Percentiles rank a stretch among this genome's conserved stretches.
These are phyloP conservation scores for Aureobasidium sp. DNA, from an alignment of 2,329 filamentous ascomycete species.

Conservation along the genomic window DNA sequence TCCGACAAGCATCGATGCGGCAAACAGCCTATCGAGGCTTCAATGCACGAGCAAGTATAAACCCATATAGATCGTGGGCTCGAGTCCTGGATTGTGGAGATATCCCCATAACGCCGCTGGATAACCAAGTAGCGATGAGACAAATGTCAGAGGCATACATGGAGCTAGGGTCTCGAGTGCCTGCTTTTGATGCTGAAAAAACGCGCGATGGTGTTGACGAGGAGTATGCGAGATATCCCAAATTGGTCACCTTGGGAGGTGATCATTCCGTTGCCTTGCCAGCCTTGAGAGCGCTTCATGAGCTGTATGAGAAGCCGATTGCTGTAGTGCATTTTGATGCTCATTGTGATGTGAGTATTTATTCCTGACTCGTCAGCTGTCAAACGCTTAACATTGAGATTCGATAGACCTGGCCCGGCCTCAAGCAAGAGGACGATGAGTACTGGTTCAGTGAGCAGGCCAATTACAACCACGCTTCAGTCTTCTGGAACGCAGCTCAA, in stretches of 20 bases:
- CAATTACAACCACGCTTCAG: constrained; percentile 77
- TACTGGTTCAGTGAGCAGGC: constrained; percentile 66
- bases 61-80: constrained; percentile 74
- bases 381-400: neutral
- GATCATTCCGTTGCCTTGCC: constrained; percentile 43
- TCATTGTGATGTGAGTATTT: constrained; percentile 51
- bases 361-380: neutral
- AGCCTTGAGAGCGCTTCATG: constrained; percentile 37
- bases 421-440: constrained; percentile 68
- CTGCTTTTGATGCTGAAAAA: neutral
- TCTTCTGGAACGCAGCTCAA: constrained; percentile 81
- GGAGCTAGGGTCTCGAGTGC: neutral
- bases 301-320: constrained; percentile 33
- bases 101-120: constrained; percentile 76
- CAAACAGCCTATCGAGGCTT: constrained; percentile 66
- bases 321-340: constrained; percentile 44
- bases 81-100: constrained; percentile 81
- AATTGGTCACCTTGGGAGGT: constrained; percentile 31
- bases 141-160: neutral
- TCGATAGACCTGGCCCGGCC: constrained; percentile 46
- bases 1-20: constrained; percentile 71
- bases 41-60: constrained; percentile 73
- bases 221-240: constrained; percentile 20
- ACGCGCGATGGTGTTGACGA: neutral
- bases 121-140: constrained; percentile 61